Percentiles rank a stretch among this genome's conserved stretches.
These are phyloP conservation scores for Fusarium odoratissimum DNA, from an alignment of 2,329 filamentous ascomycete species.

Conservation along the genomic window DNA sequence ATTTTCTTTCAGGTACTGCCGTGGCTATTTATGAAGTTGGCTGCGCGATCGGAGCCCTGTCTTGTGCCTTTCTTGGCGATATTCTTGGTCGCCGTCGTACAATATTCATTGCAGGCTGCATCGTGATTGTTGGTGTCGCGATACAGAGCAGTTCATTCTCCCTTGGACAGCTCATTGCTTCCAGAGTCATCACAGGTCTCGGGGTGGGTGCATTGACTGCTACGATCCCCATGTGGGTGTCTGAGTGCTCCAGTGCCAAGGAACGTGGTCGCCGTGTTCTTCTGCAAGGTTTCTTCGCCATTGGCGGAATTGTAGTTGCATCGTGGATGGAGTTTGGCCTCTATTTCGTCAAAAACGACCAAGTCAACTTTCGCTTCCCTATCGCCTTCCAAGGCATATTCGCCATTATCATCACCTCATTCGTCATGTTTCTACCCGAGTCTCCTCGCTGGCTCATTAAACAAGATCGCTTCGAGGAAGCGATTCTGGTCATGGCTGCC, in stretches of 20 bases:
- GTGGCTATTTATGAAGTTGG: neutral
- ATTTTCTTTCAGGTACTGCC: neutral
- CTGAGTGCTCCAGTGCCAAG: neutral
- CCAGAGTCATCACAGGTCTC: neutral
- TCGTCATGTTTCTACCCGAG: neutral
- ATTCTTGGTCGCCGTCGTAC: neutral
- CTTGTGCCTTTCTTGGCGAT: neutral
- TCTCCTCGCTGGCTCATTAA: neutral
- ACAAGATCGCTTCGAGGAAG: neutral
- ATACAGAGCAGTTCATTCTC: neutral
- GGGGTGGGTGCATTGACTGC: neutral
- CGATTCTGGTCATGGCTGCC: neutral
- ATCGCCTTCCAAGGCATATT: neutral
- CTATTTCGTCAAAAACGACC: neutral
- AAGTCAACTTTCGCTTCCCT: neutral
- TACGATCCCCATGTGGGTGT: neutral
- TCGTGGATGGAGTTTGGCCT: neutral
- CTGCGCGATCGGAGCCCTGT: neutral
- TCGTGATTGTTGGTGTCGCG: neutral
- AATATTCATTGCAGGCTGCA: neutral
- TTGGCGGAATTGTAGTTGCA: neutral
- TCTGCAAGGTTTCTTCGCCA: neutral
- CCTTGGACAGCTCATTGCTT: neutral
- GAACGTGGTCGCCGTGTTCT: neutral
- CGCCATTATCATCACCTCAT: neutral